Evolutionary conservation across 306 rosid genomes (phyloP), one percentile per base, ranked within the genome.

Genomic region (Abrus pulchellus): DNA sequence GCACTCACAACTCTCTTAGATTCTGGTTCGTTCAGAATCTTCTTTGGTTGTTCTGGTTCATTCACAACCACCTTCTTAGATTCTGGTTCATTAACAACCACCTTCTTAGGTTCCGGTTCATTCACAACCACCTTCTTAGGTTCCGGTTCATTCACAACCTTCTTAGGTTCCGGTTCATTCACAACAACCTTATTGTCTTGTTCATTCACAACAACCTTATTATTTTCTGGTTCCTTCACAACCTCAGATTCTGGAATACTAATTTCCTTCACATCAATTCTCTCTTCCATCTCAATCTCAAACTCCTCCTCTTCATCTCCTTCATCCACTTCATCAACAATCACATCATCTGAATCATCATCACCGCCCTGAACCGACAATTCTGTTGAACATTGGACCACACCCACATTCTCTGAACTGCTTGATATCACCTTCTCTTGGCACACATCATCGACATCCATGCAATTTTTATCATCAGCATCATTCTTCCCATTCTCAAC

Each of bases 191-290:
- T 71, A 50, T 75, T 74, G 47, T 67, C 87, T 32, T 53, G 61
- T 53, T 77, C 72, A 12, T 80, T 36, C 56, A 44, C 82, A 66
- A 38, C 90, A 54, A 79, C 55, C 9, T 86, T 77, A 34, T 68
- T 65, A 44, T 81, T 84, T 57, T 87, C 91, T 68, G 67, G 34
- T 62, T 68, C 86, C 55, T 55, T 65, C 64, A 79, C 89, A 52
- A 50, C 49, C 55, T 81, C 60, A 20, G 82, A 78, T 54, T 78
- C 88, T 73, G 88, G 85, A 32, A 86, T 70, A 60, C 79, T 80
- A 40, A 91, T 85, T 83, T 92, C 92, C 89, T 90, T 89, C 33
- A 92, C 86, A 50, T 90, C 96, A 77, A 91, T 54, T 29, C 87
- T 86, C 47, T 81, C 84, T 47, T 87, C 77, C 68, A 87, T 77